These are phyloP conservation scores for Tolypocladium ovalisporum DNA, from an alignment of 2,329 filamentous ascomycete species.

Conservation along the genomic window DNA sequence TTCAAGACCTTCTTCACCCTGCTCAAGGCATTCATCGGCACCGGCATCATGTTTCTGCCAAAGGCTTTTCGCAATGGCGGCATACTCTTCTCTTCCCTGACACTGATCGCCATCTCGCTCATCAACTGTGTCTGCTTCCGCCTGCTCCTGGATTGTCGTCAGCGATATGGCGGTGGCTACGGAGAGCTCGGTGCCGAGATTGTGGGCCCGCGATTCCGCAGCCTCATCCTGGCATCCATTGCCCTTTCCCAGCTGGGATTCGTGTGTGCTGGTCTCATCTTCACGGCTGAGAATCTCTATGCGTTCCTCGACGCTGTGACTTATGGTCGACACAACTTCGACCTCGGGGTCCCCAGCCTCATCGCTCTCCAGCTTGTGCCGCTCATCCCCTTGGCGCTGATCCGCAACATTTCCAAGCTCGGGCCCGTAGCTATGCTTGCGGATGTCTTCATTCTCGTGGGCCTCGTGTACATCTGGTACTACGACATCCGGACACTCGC, in stretches of 20 bases:
- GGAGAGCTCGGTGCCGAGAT: slow-evolving; percentile 62
- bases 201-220: slow-evolving; percentile 50
- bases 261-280: slow-evolving; percentile 67
- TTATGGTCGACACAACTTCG: slow-evolving; percentile 34
- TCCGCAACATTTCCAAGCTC: slow-evolving; percentile 66
- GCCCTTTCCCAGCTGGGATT: slow-evolving; percentile 68
- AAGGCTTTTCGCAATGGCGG: slow-evolving; percentile 73
- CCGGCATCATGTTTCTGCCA: slow-evolving; percentile 72
- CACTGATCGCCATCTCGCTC: slow-evolving; percentile 52
- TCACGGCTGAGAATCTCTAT: slow-evolving; percentile 62
- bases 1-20: slow-evolving; percentile 68
- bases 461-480: slow-evolving; percentile 62
- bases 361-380: slow-evolving; percentile 56
- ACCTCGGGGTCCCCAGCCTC: slow-evolving; percentile 39
- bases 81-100: slow-evolving; percentile 62
- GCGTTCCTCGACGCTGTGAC: slow-evolving; percentile 57
- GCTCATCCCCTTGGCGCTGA: slow-evolving; percentile 56
- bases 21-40: slow-evolving; percentile 69
- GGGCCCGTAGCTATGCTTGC: slow-evolving; percentile 58
- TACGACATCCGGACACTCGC: slow-evolving; percentile 52
- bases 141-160: slow-evolving; percentile 56
- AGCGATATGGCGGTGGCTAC: slow-evolving; percentile 51
- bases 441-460: slow-evolving; percentile 61
- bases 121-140: slow-evolving; percentile 63
- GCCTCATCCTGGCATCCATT: slow-evolving; percentile 58